These are phyloP conservation scores for Penicillium fuscoglaucum DNA, from an alignment of 2,329 filamentous ascomycete genomes.

Conservation along the genomic window DNA sequence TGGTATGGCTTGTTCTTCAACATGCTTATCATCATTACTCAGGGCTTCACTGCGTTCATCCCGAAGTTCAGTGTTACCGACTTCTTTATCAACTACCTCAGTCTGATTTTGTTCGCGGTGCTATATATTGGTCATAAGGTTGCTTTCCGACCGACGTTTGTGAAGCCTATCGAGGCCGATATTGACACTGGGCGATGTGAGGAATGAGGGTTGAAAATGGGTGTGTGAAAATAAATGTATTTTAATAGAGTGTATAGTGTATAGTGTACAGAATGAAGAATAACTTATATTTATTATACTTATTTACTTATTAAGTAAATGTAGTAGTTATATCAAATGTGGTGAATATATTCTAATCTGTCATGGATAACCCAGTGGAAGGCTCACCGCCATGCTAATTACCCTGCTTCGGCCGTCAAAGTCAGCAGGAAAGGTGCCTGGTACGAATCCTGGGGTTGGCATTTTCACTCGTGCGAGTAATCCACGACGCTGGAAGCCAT, in stretches of 20 bases:
- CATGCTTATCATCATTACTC: constrained; percentile 5
- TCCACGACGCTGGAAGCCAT: constrained; percentile 54
- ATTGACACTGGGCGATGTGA: constrained; percentile 4
- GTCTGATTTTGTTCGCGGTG: constrained; percentile 4
- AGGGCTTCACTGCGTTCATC: constrained; percentile 10
- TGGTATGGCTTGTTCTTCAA: constrained; percentile 13
- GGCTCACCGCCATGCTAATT: constrained; percentile 37
- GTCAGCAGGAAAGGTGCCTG: constrained; percentile 51
- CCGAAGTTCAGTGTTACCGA: constrained; percentile 5
- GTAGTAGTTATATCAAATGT: too few relatives aligned
- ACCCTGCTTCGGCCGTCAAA: constrained; percentile 39
- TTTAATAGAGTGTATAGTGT: background rate
- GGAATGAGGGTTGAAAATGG: background rate
- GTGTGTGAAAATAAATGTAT: background rate
- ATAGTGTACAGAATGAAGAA: background rate
- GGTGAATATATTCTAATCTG: constrained; percentile 30
- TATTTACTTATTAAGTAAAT: background rate
- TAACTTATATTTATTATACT: background rate
- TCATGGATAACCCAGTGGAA: constrained; percentile 46
- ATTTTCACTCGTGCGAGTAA: constrained; percentile 56
- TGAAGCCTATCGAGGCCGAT: constrained; percentile 3
- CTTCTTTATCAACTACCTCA: constrained; percentile 13
- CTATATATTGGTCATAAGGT: constrained; percentile 8
- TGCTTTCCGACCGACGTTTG: constrained; percentile 1
- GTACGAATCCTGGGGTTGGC: constrained; percentile 57